Evolutionary conservation across 164 flowering plant species (phyloP).

Genomic region (Magnolia officinalis): DNA sequence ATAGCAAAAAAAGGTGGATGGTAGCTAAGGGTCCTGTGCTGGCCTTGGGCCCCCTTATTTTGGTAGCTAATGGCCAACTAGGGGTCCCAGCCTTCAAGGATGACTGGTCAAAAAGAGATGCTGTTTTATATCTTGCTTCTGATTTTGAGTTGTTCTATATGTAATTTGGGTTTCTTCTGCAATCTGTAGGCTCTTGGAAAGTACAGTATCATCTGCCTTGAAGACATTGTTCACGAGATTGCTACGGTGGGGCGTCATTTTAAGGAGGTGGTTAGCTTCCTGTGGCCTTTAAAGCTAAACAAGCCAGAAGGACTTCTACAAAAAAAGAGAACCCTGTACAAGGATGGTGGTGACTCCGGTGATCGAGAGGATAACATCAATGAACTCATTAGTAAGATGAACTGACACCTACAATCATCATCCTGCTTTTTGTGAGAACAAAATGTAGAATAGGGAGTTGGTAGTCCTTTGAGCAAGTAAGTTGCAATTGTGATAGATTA

Average conservation of each 20-base stretch:
- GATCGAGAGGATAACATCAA: conserved; percentile 64
- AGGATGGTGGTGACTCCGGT: conserved; percentile 81
- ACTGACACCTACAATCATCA: conserved; percentile 23
- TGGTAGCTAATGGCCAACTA: too few relatives aligned
- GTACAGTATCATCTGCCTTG: conserved; percentile 57
- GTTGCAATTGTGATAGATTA: too few relatives aligned
- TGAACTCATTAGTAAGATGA: conserved; percentile 68
- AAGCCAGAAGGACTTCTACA: conserved; percentile 54
- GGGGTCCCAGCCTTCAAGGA: too few relatives aligned
- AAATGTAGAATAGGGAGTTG: too few relatives aligned
- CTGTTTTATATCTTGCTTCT: too few relatives aligned
- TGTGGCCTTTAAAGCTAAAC: conserved; percentile 73
- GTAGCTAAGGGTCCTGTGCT: too few relatives aligned
- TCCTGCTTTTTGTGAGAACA: too few relatives aligned
- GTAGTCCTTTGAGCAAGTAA: too few relatives aligned
- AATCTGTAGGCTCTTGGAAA: conserved; percentile 60
- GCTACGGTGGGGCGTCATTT: conserved; percentile 68
- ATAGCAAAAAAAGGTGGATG: too few relatives aligned
- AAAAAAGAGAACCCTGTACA: conserved; percentile 44
- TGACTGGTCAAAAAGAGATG: too few relatives aligned
- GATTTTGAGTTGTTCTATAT: not conserved
- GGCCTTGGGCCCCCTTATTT: too few relatives aligned
- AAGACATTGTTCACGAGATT: conserved; percentile 78
- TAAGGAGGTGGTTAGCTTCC: conserved; percentile 50
- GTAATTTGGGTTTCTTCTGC: not conserved